Conservation (phyloP, 306 rosid species). For the Ceratonia siliqua region DNA sequence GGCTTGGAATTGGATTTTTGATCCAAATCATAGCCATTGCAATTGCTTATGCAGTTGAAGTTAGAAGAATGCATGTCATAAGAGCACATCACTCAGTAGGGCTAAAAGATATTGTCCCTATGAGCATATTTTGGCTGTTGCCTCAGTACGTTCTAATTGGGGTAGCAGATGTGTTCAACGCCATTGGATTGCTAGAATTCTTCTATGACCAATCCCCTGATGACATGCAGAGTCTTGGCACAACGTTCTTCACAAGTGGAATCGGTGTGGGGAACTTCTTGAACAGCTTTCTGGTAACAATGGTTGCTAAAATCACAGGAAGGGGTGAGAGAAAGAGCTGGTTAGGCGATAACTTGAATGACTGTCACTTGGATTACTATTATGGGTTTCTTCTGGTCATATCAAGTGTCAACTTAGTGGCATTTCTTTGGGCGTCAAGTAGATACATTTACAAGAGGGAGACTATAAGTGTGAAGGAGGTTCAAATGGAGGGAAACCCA, state of each 20-base stretch:
- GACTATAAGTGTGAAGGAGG: conserved; percentile 35
- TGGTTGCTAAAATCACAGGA: conserved; percentile 59
- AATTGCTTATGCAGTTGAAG: conserved; percentile 67
- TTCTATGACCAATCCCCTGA: conserved; percentile 95
- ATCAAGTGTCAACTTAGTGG: conserved; percentile 39
- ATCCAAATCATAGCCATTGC: conserved; percentile 63
- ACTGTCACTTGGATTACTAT: conserved; percentile 80
- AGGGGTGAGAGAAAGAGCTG: conserved; percentile 61
- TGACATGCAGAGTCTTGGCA: conserved; percentile 80
- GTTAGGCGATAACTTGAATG: conserved; percentile 82
- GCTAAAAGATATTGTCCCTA: conserved; percentile 60
- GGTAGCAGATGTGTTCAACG: conserved; percentile 75
- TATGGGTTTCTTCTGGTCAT: conserved; percentile 63
- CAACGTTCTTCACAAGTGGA: conserved; percentile 71
- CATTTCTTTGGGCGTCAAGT: conserved; percentile 48
- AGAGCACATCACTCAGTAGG: conserved; percentile 40
- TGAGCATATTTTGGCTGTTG: conserved; percentile 67
- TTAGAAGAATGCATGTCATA: conserved; percentile 60
- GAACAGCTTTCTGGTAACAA: conserved; percentile 77
- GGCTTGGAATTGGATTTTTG: conserved; percentile 80
- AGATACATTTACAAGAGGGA: conserved; percentile 50
- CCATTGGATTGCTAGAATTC: conserved; percentile 81
- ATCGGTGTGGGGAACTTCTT: conserved; percentile 80
- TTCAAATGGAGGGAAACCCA: conserved; percentile 37
- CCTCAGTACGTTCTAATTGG: conserved; percentile 86